phyloP scores from a whole-genome alignment of 352 stramenopile species.

The Globisporangium abappressorium region DNA sequence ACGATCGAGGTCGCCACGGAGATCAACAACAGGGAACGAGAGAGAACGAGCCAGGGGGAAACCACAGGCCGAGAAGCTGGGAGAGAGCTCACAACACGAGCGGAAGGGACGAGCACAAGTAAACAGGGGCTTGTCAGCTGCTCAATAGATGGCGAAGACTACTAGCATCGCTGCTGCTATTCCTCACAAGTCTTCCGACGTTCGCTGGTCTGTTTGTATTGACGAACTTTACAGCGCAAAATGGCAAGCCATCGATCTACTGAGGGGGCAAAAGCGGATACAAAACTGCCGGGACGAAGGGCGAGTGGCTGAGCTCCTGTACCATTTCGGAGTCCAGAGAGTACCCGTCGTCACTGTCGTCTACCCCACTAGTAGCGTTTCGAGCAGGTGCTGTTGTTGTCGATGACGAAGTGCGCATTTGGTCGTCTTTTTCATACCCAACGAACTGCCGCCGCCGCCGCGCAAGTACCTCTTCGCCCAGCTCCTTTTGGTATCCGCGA shows the following conservation, averaged over 20 bases:
- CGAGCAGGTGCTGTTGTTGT: not conserved
- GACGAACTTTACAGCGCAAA: not conserved
- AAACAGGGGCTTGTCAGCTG: not conserved
- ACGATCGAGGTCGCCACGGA: not conserved
- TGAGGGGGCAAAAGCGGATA: constrained; percentile 52
- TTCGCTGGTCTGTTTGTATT: not conserved
- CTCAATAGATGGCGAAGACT: not conserved
- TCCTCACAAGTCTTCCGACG: not conserved
- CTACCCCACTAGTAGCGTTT: not conserved
- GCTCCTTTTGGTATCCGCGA: constrained; percentile 30
- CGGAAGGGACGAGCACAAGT: not conserved
- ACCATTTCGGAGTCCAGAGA: constrained; percentile 26
- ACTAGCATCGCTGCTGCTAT: not conserved
- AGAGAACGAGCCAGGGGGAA: not conserved
- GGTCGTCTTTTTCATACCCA: constrained; percentile 33
- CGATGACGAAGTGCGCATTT: constrained; percentile 19
- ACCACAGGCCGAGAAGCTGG: not conserved
- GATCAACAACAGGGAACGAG: not conserved
- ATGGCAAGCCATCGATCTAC: constrained; percentile 13
- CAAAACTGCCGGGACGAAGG: constrained; percentile 52
- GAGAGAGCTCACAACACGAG: not conserved
- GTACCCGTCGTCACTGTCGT: constrained; percentile 12
- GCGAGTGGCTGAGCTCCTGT: constrained; percentile 26
- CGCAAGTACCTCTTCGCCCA: constrained; percentile 1
- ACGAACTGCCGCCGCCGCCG: constrained; percentile 7